A percentile compares a stretch with the other conserved stretches of the same genome.
phyloP scores from a whole-genome alignment of 2,329 filamentous ascomycete species.

The Neofusicoccum laricinum region DNA sequence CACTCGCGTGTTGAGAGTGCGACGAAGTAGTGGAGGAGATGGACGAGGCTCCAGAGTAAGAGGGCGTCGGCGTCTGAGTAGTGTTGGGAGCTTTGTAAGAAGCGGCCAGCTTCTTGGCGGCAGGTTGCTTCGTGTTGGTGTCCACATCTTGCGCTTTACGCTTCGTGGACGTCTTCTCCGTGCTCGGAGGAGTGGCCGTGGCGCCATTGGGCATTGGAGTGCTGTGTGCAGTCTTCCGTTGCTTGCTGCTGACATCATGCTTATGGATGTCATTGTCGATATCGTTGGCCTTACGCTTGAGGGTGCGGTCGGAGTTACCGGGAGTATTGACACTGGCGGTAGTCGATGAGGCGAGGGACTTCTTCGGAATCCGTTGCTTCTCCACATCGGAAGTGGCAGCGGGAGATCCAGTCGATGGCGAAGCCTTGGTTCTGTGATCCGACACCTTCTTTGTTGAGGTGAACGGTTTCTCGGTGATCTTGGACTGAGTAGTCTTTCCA shows the following conservation, averaged over 20 bases:
- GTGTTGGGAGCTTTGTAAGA: constrained; percentile 15
- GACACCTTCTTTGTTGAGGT: constrained; percentile 10
- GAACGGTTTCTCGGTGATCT: constrained; percentile 12
- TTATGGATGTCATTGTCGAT: constrained; percentile 37
- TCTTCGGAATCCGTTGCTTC: constrained; percentile 41
- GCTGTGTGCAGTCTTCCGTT: constrained; percentile 28
- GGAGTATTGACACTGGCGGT: constrained; percentile 23
- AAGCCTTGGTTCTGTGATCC: constrained; percentile 57
- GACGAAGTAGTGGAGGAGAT: constrained; percentile 2
- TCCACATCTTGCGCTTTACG: constrained; percentile 44
- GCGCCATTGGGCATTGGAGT: constrained; percentile 30
- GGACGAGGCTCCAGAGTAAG: neutral
- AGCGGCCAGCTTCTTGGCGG: constrained; percentile 20
- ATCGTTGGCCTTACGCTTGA: constrained; percentile 43
- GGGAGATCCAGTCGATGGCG: constrained; percentile 62
- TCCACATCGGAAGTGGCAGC: constrained; percentile 59
- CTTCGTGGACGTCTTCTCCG: constrained; percentile 36
- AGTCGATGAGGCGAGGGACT: constrained; percentile 34
- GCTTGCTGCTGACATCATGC: constrained; percentile 33
- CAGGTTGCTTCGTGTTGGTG: constrained; percentile 14
- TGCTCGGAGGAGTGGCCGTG: constrained; percentile 27
- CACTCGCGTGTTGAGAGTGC: constrained; percentile 24
- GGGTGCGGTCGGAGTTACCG: constrained; percentile 31
- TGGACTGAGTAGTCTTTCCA: constrained; percentile 2
- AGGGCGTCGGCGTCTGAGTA: constrained; percentile 13